Conservation (phyloP, 2,329 filamentous ascomycete genomes). For the Pseudogymnoascus sp. region DNA sequence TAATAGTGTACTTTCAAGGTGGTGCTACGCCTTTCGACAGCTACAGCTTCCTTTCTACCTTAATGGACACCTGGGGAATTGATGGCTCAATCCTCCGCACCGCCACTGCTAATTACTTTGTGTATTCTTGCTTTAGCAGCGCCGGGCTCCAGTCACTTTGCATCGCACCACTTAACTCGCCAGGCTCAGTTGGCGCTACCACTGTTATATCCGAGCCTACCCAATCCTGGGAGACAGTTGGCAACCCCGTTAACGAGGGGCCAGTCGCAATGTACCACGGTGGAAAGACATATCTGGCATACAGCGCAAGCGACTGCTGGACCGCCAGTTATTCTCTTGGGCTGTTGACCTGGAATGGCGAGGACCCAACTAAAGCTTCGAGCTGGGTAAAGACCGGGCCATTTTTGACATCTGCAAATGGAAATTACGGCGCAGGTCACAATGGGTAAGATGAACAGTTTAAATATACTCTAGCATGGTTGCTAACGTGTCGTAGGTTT, state of each 20-base stretch:
- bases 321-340: conserved; percentile 45
- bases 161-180: conserved; percentile 34
- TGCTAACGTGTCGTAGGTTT: conserved; percentile 34
- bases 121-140: conserved; percentile 44
- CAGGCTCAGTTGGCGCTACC: conserved; percentile 36
- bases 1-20: conserved; percentile 29
- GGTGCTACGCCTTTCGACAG: conserved; percentile 43
- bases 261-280: conserved; percentile 44
- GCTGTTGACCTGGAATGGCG: conserved; percentile 44
- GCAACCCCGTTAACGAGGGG: conserved; percentile 46
- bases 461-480: background rate
- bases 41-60: conserved; percentile 40
- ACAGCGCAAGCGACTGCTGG: conserved; percentile 49
- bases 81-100: conserved; percentile 46
- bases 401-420: conserved; percentile 43
- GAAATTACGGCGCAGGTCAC: conserved; percentile 45
- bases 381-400: conserved; percentile 47
- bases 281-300: conserved; percentile 44
- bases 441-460: conserved; percentile 24
- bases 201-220: conserved; percentile 44
- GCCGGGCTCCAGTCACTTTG: conserved; percentile 34
- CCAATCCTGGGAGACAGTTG: conserved; percentile 41
- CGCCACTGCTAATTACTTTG: conserved; percentile 41
- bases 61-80: conserved; percentile 43
- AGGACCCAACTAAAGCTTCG: conserved; percentile 34